These are phyloP conservation scores for Leccinum incarnatum DNA, from an alignment of 768 basidiomycete genomes.

Conservation along the genomic window DNA sequence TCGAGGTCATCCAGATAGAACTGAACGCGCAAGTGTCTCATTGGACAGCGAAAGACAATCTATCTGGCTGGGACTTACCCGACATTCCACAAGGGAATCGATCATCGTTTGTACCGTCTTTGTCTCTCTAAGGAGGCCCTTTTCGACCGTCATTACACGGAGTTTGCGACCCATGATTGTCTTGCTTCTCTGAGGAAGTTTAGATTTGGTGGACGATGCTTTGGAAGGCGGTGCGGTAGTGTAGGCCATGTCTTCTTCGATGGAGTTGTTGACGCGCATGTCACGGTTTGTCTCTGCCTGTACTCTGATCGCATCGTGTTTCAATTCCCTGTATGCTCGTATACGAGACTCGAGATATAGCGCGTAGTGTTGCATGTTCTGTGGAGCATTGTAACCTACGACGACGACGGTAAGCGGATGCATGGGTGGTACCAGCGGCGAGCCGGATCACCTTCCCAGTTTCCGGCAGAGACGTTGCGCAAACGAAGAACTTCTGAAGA, in stretches of 20 bases:
- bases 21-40: slow-evolving; percentile 36
- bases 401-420: background rate
- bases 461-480: slow-evolving; percentile 74
- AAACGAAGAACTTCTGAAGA: slow-evolving; percentile 79
- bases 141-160: slow-evolving; percentile 91
- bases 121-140: slow-evolving; percentile 90
- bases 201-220: slow-evolving; percentile 32
- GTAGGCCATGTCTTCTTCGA: slow-evolving; percentile 56
- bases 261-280: slow-evolving; percentile 57
- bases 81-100: slow-evolving; percentile 82
- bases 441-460: slow-evolving; percentile 74
- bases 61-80: slow-evolving; percentile 49
- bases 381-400: slow-evolving; percentile 79
- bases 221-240: slow-evolving; percentile 26
- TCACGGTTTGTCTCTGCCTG: slow-evolving; percentile 93
- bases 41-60: background rate
- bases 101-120: slow-evolving; percentile 88
- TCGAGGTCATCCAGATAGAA: slow-evolving; percentile 94
- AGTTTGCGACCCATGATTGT: slow-evolving; percentile 82
- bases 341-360: slow-evolving; percentile 87
- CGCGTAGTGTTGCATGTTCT: slow-evolving; percentile 86
- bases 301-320: slow-evolving; percentile 91
- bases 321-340: slow-evolving; percentile 81
- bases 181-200: slow-evolving; percentile 58
- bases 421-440: background rate